Base-by-base conservation (phyloP, 306 rosid genomes). In the Lathyrus tuberosus region DNA sequence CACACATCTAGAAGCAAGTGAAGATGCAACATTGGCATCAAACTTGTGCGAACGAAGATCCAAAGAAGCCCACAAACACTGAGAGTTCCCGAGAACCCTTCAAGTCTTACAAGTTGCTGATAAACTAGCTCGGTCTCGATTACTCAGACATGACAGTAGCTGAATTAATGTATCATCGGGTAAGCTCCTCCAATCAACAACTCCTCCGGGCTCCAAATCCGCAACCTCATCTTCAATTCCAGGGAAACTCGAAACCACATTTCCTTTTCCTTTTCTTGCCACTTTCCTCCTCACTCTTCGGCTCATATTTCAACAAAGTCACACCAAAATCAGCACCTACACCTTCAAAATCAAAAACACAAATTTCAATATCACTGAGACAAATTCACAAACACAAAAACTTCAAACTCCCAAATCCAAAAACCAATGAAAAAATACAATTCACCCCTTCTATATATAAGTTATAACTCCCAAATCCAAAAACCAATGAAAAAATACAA, bases 111-210 rank as follows among this genome's bases (percentile, higher is more conserved):
- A 95, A 71, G 95, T 83, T 6, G 97, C 89, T 1, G 99, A 84
- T 58, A 95, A 87, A 81, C 97, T 95, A 44, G 99, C 96, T 71
- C 99, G 80, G 80, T 91, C 99, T 26, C 99, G 85, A 84, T 95
- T 88, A 72, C 90, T 95, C 65, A 95, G 57, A 81, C 95, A 89
- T 0, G 99, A 87, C 80, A 95, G 85, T 70, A 95, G 71, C 83
- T 95, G 99, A 85, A 95, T 79, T 53, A 89, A 96, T 60, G 99
- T 95, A 65, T 95, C 99, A 87, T 95, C 90, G 62, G 99, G 97
- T 70, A 95, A 78, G 64, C 87, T 47, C 67, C 91, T 95, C 99
- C 99, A 95, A 84, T 91, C 93, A 38, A 85, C 90, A 86, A 78
- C 22, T 49, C 75, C 85, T 65, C 62, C 74, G 4, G 14, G 37